Evolutionary conservation across 1,284 basidiomycete species (phyloP).

Genomic region (Crocinoboletus sp.): DNA sequence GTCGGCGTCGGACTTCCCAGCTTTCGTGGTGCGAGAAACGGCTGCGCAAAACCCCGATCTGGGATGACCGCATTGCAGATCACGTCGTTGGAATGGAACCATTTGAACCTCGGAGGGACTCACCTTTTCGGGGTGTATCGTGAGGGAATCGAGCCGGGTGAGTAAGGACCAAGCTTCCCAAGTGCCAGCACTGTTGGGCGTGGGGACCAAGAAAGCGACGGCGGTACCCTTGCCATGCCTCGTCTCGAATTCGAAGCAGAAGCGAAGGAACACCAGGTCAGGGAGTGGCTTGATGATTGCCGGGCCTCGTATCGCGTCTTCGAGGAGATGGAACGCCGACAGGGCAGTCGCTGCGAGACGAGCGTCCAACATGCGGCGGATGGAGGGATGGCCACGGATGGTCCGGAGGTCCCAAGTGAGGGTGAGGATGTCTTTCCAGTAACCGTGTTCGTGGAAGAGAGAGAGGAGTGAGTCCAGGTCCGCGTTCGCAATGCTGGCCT

Average conservation of each 20-base stretch:
- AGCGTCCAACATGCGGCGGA: constrained; percentile 17
- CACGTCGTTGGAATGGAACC: not conserved
- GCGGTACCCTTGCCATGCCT: constrained; percentile 20
- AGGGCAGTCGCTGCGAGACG: constrained; percentile 27
- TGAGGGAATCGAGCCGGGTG: constrained; percentile 45
- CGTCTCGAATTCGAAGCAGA: constrained; percentile 27
- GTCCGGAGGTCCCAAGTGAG: constrained; percentile 30
- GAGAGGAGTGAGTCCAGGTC: constrained; percentile 15
- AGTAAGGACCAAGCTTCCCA: constrained; percentile 34
- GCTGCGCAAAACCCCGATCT: constrained; percentile 16
- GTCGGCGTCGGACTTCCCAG: constrained; percentile 21
- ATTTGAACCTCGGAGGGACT: not conserved
- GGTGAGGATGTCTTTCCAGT: constrained; percentile 28
- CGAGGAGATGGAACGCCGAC: constrained; percentile 16
- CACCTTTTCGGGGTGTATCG: constrained; percentile 38
- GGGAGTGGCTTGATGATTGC: constrained; percentile 17
- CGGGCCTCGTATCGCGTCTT: constrained; percentile 16
- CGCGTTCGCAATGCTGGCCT: constrained; percentile 16
- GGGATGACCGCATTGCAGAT: not conserved
- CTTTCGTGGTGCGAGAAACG: not conserved
- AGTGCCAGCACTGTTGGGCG: not conserved
- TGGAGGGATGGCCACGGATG: constrained; percentile 17
- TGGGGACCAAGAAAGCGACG: constrained; percentile 20
- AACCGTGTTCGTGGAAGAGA: constrained; percentile 24
- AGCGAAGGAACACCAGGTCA: constrained; percentile 17